A percentile compares a stretch with the other conserved stretches of the same genome.
These are phyloP conservation scores for Xylaria intraflava DNA, from an alignment of 495 filamentous ascomycete species.

Conservation along the genomic window DNA sequence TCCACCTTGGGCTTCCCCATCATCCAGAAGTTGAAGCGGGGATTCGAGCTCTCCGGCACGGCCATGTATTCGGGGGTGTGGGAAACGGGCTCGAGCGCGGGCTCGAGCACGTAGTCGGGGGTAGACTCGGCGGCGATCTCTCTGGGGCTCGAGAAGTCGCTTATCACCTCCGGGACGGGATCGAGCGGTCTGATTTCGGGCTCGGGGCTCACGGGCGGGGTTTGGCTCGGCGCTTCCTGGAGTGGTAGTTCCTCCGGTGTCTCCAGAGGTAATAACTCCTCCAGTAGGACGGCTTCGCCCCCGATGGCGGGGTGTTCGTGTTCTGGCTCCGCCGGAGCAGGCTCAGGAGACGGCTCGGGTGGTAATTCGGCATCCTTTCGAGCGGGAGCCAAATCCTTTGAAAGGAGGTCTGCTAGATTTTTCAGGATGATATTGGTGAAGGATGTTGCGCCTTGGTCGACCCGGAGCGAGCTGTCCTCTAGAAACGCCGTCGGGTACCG, in stretches of 20 bases:
- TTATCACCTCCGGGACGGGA: neutral
- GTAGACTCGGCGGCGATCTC: neutral
- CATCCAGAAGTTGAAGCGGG: neutral
- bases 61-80: neutral
- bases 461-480: neutral
- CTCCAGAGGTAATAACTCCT: too few species aligned
- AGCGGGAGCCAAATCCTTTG: neutral
- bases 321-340: neutral
- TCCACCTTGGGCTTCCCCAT: neutral
- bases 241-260: neutral
- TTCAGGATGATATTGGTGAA: conserved; percentile 9
- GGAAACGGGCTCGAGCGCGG: neutral
- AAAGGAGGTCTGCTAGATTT: neutral
- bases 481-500: neutral
- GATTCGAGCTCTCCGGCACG: neutral
- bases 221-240: neutral
- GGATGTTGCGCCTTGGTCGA: conserved; percentile 1
- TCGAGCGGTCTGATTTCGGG: neutral
- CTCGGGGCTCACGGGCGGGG: neutral
- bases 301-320: neutral
- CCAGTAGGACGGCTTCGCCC: too few species aligned
- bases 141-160: neutral
- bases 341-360: neutral
- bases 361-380: neutral
- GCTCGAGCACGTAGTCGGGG: neutral